Percentiles rank a stretch among this genome's conserved stretches.
Evolutionary conservation across 225 moss, liverwort and hornwort genomes (phyloP).

Genomic region (Bryoerythrophyllum caledonicum): DNA sequence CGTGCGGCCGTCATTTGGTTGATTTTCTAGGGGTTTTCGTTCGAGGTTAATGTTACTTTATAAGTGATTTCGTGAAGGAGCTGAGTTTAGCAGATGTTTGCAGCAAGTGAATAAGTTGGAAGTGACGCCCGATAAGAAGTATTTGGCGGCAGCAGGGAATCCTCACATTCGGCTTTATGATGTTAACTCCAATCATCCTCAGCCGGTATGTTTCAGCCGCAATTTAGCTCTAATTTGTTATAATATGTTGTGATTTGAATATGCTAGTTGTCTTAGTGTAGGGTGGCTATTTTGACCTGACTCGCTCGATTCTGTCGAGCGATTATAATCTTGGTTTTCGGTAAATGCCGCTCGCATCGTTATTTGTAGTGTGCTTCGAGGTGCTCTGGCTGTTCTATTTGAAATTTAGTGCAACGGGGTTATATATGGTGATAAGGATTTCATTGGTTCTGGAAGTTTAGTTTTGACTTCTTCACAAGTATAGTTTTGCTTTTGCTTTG

Average conservation of each 20-base stretch:
- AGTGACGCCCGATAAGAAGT: conserved; percentile 94
- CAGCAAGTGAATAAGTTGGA: conserved; percentile 93
- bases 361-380: conserved; percentile 22
- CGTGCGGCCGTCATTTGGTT: background rate
- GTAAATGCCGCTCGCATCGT: background rate
- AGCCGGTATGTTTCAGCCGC: conserved; percentile 46
- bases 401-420: background rate
- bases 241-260: background rate
- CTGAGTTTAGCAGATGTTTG: conserved; percentile 20
- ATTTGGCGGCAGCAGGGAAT: conserved; percentile 92
- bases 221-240: background rate
- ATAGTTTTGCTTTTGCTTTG: background rate
- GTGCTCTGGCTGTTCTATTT: background rate
- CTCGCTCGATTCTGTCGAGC: background rate
- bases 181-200: conserved; percentile 76
- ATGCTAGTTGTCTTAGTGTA: background rate
- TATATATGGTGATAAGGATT: background rate
- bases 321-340: background rate
- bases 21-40: background rate
- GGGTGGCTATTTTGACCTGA: background rate
- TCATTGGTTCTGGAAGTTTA: background rate
- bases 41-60: background rate
- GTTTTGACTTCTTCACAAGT: background rate
- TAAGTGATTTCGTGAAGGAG: background rate
- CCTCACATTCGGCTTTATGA: conserved; percentile 97